Conservation (phyloP, 768 basidiomycete species). For the Podaxis sp. region DNA sequence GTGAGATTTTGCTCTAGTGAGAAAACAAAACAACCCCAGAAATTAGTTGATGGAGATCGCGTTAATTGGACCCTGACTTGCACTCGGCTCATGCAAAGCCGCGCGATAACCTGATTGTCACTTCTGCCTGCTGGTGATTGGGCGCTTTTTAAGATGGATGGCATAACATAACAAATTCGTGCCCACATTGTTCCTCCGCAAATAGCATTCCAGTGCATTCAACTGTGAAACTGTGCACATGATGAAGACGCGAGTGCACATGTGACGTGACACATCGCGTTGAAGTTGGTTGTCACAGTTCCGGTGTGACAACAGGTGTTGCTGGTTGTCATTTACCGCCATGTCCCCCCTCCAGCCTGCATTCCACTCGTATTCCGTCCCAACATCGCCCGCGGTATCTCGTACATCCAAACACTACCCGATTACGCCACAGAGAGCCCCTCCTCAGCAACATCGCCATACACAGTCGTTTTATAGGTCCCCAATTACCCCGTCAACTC, state of each 20-base stretch:
- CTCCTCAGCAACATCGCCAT: slow-evolving; percentile 41
- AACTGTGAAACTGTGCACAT: neutral
- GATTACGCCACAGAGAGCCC: slow-evolving; percentile 62
- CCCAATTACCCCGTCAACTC: slow-evolving; percentile 60
- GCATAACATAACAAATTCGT: too few species aligned
- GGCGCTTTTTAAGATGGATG: too few species aligned
- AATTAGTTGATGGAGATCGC: too few species aligned
- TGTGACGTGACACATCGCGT: slow-evolving; percentile 8
- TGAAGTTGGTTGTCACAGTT: slow-evolving; percentile 1
- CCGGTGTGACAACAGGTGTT: slow-evolving; percentile 2
- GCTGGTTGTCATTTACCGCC: slow-evolving; percentile 8
- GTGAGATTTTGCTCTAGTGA: too few species aligned
- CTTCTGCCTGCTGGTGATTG: too few species aligned
- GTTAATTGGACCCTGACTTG: too few species aligned
- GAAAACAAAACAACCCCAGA: too few species aligned
- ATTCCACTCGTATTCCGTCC: slow-evolving; percentile 34
- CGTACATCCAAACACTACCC: slow-evolving; percentile 42
- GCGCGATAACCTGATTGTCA: too few species aligned
- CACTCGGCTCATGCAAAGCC: too few species aligned
- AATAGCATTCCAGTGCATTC: neutral
- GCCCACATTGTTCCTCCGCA: too few species aligned
- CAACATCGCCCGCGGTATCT: slow-evolving; percentile 41
- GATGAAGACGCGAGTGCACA: neutral
- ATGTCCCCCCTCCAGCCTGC: slow-evolving; percentile 12
- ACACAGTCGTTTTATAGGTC: slow-evolving; percentile 49